Evolutionary conservation across 2,329 filamentous ascomycete species (phyloP).

Genomic region (Conoideocrella luteorostrata): DNA sequence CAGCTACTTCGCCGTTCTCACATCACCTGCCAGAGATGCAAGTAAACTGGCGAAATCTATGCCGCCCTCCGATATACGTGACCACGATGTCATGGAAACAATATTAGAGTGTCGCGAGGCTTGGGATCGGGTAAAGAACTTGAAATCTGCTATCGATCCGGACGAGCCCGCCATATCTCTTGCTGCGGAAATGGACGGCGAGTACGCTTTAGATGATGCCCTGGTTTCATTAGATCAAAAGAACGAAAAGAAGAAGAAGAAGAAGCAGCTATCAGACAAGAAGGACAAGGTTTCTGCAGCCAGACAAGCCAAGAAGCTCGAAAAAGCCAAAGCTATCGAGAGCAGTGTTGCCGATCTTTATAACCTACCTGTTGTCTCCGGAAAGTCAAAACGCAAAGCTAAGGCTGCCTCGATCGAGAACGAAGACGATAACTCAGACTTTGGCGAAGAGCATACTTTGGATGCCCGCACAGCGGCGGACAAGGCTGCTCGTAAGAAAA

Average conservation of each 20-base stretch:
- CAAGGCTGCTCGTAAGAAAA: conserved; percentile 86
- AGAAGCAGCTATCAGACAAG: conserved; percentile 22
- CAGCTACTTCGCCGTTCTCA: conserved; percentile 93
- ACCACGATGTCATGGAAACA: conserved; percentile 86
- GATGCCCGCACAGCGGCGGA: conserved; percentile 74
- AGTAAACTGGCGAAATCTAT: conserved; percentile 51
- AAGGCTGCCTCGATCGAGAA: conserved; percentile 30
- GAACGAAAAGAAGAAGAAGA: conserved; percentile 22
- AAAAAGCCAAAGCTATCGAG: conserved; percentile 56
- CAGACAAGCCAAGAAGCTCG: conserved; percentile 36
- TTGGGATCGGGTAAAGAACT: conserved; percentile 67
- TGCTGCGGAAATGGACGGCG: conserved; percentile 21
- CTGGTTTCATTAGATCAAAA: conserved; percentile 17
- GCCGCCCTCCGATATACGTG: conserved; percentile 71
- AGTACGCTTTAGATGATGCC: conserved; percentile 14
- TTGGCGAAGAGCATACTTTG: conserved; percentile 81
- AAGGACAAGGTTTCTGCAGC: conserved; percentile 29
- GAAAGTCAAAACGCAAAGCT: conserved; percentile 34
- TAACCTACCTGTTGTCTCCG: conserved; percentile 46
- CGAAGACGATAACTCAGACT: conserved; percentile 69
- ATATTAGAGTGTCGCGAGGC: conserved; percentile 72
- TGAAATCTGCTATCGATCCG: conserved; percentile 44
- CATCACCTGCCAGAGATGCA: conserved; percentile 63
- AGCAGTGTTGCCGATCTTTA: conserved; percentile 66
- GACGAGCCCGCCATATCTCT: conserved; percentile 12